Evolutionary conservation across 2,329 filamentous ascomycete species (phyloP), one percentile per base, ranked within the genome.

Genomic region (Cercospora sp.): DNA sequence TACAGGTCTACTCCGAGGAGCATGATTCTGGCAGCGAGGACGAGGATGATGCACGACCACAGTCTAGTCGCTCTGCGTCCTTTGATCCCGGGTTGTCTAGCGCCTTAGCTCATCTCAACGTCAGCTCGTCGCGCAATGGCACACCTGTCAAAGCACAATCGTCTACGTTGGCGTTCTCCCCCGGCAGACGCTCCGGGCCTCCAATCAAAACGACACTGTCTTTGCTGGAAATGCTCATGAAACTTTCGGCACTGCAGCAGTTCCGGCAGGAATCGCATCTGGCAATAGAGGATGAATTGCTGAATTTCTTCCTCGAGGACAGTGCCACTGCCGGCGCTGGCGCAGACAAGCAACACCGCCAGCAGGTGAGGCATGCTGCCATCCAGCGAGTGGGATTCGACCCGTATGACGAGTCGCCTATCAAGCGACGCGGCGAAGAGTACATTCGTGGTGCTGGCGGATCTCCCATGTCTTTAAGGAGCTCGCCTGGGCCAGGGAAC

Each of bases 221-320:
- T 1, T 86, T 97, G 8, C 87, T 97, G 64, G 94, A 97, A 79
- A 95, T 94, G 84, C 84, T 97, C 34, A 87, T 97, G 58, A 92
- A 94, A 51, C 86, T 97, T 58, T 90, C 91, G 4, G 92, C 93
- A 24, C 86, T 97, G 13, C 94, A 97, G 77, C 93, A 97, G 81
- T 97, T 95, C 79, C 91, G 97, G 77, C 94, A 97, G 82, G 87
- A 88, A 49, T 93, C 92, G 0, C 93, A 97, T 75, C 86, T 97
- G n/a, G 88, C 92, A 6, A 95, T 97, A 69, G 91, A 91, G 1
- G 94, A 97, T 77, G 92, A 97, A 74, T 88, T 97, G 2, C 84
- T 97, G 49, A 93, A 90, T 63, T 96, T 97, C 81, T 97, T 97
- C 81, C 84, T 97, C 8, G 86, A 88, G 70, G 89, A 91, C 74